phyloP scores from a whole-genome alignment of 495 filamentous ascomycete genomes.

The Terfezia boudieri region DNA sequence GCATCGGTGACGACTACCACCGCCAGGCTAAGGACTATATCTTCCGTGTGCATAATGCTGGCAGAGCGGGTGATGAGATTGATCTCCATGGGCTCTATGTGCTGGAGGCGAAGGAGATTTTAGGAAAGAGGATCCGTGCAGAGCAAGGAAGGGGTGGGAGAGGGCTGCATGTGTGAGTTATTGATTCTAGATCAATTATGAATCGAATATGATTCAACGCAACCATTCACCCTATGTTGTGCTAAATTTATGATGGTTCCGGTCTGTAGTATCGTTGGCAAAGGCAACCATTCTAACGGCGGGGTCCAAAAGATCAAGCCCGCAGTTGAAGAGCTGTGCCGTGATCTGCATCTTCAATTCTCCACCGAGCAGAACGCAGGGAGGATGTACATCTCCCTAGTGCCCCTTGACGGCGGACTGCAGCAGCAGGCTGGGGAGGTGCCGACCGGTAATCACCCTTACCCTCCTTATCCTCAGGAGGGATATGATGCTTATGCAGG shows the following conservation, averaged over 20 bases:
- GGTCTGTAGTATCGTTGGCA: slow-evolving; percentile 48
- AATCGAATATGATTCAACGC: neutral
- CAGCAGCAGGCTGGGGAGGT: neutral
- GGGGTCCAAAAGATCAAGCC: slow-evolving; percentile 84
- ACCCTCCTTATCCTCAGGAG: neutral
- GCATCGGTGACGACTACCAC: slow-evolving; percentile 62
- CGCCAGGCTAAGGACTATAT: slow-evolving; percentile 77
- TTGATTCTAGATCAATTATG: slow-evolving; percentile 16
- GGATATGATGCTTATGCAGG: neutral
- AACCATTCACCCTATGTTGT: neutral
- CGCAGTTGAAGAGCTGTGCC: slow-evolving; percentile 64
- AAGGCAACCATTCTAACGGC: slow-evolving; percentile 62
- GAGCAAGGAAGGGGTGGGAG: slow-evolving; percentile 46
- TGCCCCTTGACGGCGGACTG: slow-evolving; percentile 1
- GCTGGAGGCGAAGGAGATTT: slow-evolving; percentile 75
- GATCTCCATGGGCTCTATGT: slow-evolving; percentile 89
- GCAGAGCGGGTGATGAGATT: slow-evolving; percentile 44
- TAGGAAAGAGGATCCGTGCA: slow-evolving; percentile 58
- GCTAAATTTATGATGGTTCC: no score
- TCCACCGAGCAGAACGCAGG: slow-evolving; percentile 71
- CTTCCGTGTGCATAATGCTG: slow-evolving; percentile 78
- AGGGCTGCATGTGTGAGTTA: slow-evolving; percentile 41
- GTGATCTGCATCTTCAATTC: slow-evolving; percentile 59
- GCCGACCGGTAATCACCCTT: neutral
- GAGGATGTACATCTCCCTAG: slow-evolving; percentile 38